phyloP scores from a whole-genome alignment of 163 green algal genomes.

The Scenedesmus sp. region DNA sequence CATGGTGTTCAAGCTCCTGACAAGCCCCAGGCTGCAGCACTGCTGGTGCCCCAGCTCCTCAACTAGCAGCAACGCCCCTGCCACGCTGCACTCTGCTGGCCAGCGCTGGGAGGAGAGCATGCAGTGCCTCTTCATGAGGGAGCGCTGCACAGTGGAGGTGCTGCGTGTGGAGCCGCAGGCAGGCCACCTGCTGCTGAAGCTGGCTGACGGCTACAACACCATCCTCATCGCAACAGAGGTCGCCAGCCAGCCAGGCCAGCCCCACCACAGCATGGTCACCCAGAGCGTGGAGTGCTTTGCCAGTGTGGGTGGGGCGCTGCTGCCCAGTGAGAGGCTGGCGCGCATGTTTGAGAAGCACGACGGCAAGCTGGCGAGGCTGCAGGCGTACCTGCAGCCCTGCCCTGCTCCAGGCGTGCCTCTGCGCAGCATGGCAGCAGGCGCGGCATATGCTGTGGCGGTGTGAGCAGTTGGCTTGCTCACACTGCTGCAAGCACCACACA shows the following conservation, averaged over 20 bases:
- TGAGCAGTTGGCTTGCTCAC: neutral
- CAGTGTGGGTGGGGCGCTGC: neutral
- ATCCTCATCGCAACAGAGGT: slow-evolving; percentile 8
- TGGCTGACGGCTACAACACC: slow-evolving; percentile 21
- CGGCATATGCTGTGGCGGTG: neutral
- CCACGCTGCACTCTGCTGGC: neutral
- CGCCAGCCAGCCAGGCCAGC: neutral
- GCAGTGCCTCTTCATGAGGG: slow-evolving; percentile 14
- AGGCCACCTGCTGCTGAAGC: neutral
- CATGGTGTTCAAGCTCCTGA: slow-evolving; percentile 26
- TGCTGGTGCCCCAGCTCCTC: slow-evolving; percentile 5
- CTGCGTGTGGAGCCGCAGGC: neutral
- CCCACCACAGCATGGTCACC: slow-evolving; percentile 22
- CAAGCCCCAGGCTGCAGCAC: neutral
- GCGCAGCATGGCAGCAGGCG: neutral
- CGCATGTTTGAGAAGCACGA: slow-evolving; percentile 33
- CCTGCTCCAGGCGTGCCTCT: neutral
- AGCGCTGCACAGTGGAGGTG: slow-evolving; percentile 10
- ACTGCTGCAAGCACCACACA: neutral
- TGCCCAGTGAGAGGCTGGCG: slow-evolving; percentile 27
- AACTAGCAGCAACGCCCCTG: neutral
- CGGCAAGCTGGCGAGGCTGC: slow-evolving; percentile 5
- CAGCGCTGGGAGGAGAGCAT: slow-evolving; percentile 15
- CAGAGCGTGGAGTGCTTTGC: slow-evolving; percentile 26
- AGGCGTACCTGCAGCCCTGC: slow-evolving; percentile 31